Conservation (phyloP, 192 early-diverging fungal species). For the Pilaira anomala region DNA sequence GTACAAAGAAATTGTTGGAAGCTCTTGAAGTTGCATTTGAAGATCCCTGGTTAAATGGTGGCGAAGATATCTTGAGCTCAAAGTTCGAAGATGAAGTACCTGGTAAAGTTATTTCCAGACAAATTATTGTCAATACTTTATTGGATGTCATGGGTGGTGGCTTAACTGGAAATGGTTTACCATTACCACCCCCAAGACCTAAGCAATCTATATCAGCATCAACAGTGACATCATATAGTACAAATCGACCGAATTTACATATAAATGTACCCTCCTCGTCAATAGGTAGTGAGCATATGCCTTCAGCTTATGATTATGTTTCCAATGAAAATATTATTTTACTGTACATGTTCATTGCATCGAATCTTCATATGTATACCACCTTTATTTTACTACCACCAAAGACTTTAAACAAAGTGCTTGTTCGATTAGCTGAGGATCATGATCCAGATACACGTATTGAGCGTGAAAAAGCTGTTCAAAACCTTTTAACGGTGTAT, state of each 20-base stretch:
- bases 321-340: conserved; percentile 27
- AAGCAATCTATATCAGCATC: conserved; percentile 32
- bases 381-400: conserved; percentile 55
- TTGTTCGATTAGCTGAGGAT: conserved; percentile 45
- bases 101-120: conserved; percentile 52
- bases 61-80: conserved; percentile 37
- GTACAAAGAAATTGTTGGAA: conserved; percentile 50
- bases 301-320: not conserved
- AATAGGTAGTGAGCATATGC: conserved; percentile 27
- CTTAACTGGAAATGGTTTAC: conserved; percentile 4
- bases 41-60: conserved; percentile 57
- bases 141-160: conserved; percentile 51
- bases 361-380: conserved; percentile 52
- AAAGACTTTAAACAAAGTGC: conserved; percentile 48
- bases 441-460: conserved; percentile 45
- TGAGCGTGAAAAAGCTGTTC: conserved; percentile 51
- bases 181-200: conserved; percentile 27
- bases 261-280: not conserved
- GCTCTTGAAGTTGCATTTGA: conserved; percentile 56
- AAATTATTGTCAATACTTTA: conserved; percentile 58
- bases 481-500: conserved; percentile 51
- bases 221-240: conserved; percentile 26
- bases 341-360: conserved; percentile 55
- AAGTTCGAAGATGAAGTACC: conserved; percentile 49
- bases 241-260: conserved; percentile 9